These are phyloP conservation scores for Halophytophthora batemanensis DNA, from an alignment of 352 stramenopile species.

Conservation along the genomic window DNA sequence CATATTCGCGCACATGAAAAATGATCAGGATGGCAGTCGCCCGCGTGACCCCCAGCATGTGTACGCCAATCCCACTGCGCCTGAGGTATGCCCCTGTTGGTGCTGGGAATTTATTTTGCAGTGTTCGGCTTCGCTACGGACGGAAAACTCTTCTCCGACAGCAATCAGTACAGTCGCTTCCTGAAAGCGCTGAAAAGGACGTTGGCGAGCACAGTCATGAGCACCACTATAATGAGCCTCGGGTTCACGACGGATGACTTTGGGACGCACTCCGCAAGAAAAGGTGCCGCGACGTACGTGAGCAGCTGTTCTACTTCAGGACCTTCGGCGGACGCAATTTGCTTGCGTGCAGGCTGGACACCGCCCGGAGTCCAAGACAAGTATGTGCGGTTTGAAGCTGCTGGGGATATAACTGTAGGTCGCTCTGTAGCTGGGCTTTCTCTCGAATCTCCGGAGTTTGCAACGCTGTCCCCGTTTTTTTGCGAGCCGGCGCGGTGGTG, in stretches of 20 bases:
- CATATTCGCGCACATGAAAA: conserved; percentile 1
- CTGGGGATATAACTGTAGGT: conserved; percentile 16
- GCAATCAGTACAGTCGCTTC: conserved; percentile 18
- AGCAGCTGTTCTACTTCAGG: conserved; percentile 7
- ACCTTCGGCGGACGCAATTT: conserved; percentile 10
- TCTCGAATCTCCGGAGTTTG: conserved; percentile 10
- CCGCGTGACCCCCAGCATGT: not conserved
- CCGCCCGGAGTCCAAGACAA: conserved; percentile 12
- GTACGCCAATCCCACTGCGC: not conserved
- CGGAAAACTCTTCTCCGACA: conserved; percentile 6
- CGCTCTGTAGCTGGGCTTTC: conserved; percentile 12
- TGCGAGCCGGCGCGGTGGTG: too few relatives aligned
- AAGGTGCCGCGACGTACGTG: conserved; percentile 14
- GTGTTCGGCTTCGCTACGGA: conserved; percentile 7
- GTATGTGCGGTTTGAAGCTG: conserved; percentile 17
- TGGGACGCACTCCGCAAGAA: conserved; percentile 12
- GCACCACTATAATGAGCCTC: not conserved
- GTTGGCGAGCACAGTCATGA: too few relatives aligned
- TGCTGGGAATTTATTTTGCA: conserved; percentile 13
- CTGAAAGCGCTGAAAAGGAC: conserved; percentile 6
- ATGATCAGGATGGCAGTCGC: not conserved
- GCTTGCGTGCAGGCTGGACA: conserved; percentile 13
- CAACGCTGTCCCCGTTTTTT: conserved; percentile 12
- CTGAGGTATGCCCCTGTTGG: conserved; percentile 9
- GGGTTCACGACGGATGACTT: conserved; percentile 7